These are phyloP conservation scores for Pseudogymnoascus sp. DNA, from an alignment of 2,329 filamentous ascomycete species.

Conservation along the genomic window DNA sequence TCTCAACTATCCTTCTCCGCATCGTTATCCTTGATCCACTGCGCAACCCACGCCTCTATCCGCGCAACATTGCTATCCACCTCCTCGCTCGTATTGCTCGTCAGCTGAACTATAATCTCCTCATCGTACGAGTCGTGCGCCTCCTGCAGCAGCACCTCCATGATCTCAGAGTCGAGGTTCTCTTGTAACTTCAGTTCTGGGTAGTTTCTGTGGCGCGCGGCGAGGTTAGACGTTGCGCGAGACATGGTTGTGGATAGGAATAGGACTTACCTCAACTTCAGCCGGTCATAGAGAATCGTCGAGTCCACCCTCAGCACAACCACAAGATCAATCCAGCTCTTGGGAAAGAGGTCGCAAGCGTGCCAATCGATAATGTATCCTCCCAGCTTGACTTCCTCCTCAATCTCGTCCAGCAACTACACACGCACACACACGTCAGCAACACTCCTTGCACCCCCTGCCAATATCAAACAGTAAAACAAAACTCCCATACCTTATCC, in stretches of 20 bases:
- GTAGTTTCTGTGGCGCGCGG: conserved; percentile 58
- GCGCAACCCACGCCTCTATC: conserved; percentile 69
- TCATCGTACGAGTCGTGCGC: conserved; percentile 78
- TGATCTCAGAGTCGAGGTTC: conserved; percentile 95
- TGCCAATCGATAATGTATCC: conserved; percentile 97
- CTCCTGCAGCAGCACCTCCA: conserved; percentile 88
- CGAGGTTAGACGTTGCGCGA: neutral
- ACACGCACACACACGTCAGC: neutral
- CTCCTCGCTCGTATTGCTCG: conserved; percentile 71
- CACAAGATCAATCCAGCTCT: conserved; percentile 89
- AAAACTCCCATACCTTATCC: conserved; percentile 60
- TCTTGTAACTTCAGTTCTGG: conserved; percentile 83
- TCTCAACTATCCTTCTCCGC: conserved; percentile 13
- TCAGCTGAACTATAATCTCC: conserved; percentile 81
- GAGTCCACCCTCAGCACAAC: conserved; percentile 82
- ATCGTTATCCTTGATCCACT: conserved; percentile 66
- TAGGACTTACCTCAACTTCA: conserved; percentile 55
- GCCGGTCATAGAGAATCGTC: conserved; percentile 71
- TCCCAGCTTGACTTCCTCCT: conserved; percentile 67
- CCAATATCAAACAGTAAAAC: conserved; percentile 7
- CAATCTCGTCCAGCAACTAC: conserved; percentile 78
- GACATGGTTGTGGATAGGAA: neutral
- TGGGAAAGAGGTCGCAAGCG: conserved; percentile 89
- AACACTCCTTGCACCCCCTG: neutral
- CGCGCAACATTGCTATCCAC: conserved; percentile 83